Conservation (phyloP, 306 rosid genomes). For the Prinsepia uniflora region DNA sequence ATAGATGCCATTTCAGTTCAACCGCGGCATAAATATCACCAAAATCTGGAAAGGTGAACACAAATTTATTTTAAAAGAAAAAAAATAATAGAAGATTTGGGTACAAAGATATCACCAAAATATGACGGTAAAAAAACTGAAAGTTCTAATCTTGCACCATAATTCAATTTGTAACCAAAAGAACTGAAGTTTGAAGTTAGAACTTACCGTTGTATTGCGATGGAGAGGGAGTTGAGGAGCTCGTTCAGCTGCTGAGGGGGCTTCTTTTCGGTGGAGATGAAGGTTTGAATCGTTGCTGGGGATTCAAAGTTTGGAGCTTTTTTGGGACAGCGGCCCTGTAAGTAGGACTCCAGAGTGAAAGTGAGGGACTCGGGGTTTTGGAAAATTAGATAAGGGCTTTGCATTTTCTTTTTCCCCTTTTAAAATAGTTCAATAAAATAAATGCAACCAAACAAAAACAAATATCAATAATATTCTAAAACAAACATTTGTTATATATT, state of each 20-base stretch:
- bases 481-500: too few species aligned
- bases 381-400: conserved; percentile 13
- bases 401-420: neutral
- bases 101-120: neutral
- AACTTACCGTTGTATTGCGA: neutral
- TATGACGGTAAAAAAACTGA: neutral
- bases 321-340: neutral
- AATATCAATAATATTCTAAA: too few species aligned
- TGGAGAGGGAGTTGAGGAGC: conserved; percentile 3
- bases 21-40: conserved; percentile 19
- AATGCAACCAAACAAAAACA: too few species aligned
- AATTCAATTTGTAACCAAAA: neutral
- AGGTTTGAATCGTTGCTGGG: conserved; percentile 4
- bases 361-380: neutral
- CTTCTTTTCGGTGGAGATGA: neutral
- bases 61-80: neutral
- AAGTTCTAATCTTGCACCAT: neutral
- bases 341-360: neutral
- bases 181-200: neutral
- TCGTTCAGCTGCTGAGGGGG: neutral
- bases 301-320: conserved; percentile 9
- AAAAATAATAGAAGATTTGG: neutral
- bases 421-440: neutral
- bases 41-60: conserved; percentile 10
- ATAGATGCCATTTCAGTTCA: conserved; percentile 37